These are phyloP conservation scores for Thraustotheca clavata DNA, from an alignment of 352 stramenopile species.

Conservation along the genomic window DNA sequence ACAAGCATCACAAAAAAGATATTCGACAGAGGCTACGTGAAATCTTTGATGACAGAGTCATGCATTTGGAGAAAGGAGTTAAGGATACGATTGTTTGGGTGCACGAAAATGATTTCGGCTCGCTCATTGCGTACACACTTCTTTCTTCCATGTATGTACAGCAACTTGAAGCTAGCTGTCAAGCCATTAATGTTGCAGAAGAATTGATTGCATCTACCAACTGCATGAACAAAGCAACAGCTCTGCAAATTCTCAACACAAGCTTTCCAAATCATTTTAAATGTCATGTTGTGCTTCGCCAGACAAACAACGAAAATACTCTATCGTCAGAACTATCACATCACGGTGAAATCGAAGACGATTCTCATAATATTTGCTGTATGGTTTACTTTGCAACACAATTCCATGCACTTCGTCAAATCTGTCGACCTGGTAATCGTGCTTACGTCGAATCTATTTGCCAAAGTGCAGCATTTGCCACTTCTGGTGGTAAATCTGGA, in stretches of 20 bases:
- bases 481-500: slow-evolving; percentile 74
- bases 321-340: background rate
- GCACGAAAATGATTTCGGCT: slow-evolving; percentile 72
- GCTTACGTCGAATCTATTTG: slow-evolving; percentile 78
- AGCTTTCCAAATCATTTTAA: slow-evolving; percentile 16
- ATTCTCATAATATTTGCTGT: slow-evolving; percentile 37
- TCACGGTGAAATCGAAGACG: background rate
- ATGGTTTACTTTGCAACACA: slow-evolving; percentile 75
- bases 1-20: slow-evolving; percentile 18
- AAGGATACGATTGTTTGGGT: slow-evolving; percentile 75
- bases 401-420: slow-evolving; percentile 67
- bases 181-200: slow-evolving; percentile 24
- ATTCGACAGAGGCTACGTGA: slow-evolving; percentile 33
- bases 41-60: slow-evolving; percentile 27
- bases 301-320: background rate
- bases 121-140: slow-evolving; percentile 72
- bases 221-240: slow-evolving; percentile 16
- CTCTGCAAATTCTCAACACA: slow-evolving; percentile 5
- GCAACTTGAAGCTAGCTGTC: slow-evolving; percentile 53
- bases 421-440: slow-evolving; percentile 55
- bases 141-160: slow-evolving; percentile 62
- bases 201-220: slow-evolving; percentile 9
- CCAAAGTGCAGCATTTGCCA: slow-evolving; percentile 65
- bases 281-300: slow-evolving; percentile 21
- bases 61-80: slow-evolving; percentile 61